Evolutionary conservation across 306 rosid species (phyloP), one percentile per base, ranked within the genome.

Genomic region (Dalbergia cochinchinensis): DNA sequence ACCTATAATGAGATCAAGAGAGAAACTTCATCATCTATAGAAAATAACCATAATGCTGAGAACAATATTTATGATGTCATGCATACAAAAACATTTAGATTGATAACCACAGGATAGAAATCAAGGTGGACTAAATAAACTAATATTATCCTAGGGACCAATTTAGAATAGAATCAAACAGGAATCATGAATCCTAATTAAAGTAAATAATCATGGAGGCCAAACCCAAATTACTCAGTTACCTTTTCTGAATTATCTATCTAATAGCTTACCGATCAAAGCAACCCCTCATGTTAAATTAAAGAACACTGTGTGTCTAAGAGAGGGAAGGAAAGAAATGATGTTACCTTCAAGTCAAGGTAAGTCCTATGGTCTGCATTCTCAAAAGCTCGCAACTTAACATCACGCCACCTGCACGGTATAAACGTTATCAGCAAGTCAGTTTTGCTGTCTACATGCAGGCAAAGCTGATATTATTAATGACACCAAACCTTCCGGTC

Each of bases 341-440:
- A 65, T 42, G n/a, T 87, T 87, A 94, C 98, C 98, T 94, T 94
- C 80, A 94, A 81, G 82, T 94, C 98, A 37, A 94, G 97, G 10
- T 94, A 94, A 58, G 98, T 94, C 83, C 98, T 96, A 79, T 94
- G 97, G 65, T 94, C 97, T 20, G 98, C 98, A 80, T 91, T 77
- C 85, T 94, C 98, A 82, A 94, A 94, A 68, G 97, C 87, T 34
- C 92, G 85, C 65, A 92, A 67, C 87, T 94, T 94, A 53, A 94
- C 97, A 83, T 94, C 98, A 20, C 98, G 97, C 98, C 98, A 94
- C 90, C 98, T 94, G 87, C 74, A 78, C 10, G 54, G 63, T 22
- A 45, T 4, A 77, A 82, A 68, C 70, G 76, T 74, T 6, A 61
- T 87, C 61, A 84, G 79, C 82, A 50, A 55, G 50, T 69, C 4